These are phyloP conservation scores for Leavenworthia alabamica DNA, from an alignment of 345 rosid species.

Conservation along the genomic window DNA sequence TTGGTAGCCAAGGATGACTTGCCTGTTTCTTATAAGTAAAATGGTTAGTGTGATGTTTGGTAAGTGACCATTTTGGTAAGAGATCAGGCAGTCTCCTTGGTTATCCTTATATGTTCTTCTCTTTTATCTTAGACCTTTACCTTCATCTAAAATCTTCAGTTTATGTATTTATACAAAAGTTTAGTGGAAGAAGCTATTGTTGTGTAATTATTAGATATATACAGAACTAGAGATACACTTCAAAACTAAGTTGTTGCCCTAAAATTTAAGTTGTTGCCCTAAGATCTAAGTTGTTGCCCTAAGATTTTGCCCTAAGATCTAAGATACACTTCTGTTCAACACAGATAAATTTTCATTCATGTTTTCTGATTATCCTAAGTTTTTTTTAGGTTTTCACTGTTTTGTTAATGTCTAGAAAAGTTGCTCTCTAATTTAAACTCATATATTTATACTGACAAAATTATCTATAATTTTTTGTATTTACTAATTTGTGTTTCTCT, in stretches of 20 bases:
- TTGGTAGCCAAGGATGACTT: too few relatives aligned
- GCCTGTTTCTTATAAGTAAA: too few relatives aligned
- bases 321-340: too few relatives aligned
- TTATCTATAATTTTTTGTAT: background rate
- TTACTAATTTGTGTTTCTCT: background rate
- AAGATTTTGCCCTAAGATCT: background rate
- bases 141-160: background rate
- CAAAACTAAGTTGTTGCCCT: background rate
- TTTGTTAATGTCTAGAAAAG: background rate
- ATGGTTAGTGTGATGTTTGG: too few relatives aligned
- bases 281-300: background rate
- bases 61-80: too few relatives aligned
- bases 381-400: background rate
- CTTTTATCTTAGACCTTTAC: too few relatives aligned
- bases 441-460: background rate
- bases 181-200: too few relatives aligned
- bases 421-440: background rate
- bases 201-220: background rate
- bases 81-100: too few relatives aligned
- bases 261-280: background rate
- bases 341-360: background rate
- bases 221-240: background rate
- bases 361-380: background rate
- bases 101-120: too few relatives aligned
- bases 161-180: background rate